Base-by-base conservation (phyloP, 169 alveolate genomes). In the Toxoplasma gondii region DNA sequence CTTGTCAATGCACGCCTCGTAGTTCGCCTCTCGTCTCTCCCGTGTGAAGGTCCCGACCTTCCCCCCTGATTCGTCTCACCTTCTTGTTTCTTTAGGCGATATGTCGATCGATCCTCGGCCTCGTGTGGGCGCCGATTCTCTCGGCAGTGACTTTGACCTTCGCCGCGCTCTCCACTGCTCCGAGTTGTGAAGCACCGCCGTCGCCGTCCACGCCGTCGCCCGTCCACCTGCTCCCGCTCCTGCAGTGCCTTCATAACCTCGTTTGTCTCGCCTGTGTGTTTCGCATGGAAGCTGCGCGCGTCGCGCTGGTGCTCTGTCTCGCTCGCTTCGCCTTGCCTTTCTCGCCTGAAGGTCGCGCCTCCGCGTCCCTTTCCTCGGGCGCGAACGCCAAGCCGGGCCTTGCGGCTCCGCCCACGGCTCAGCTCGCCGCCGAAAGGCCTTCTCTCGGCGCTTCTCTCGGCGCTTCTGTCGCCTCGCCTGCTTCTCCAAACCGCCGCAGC, bases 321-420 rank as follows among this genome's bases (percentile, higher is more conserved):
- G 64, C 24, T 22, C 90, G 90, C 41, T 38, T 43, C 41, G 90
- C 90, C 36, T 31, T 82, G 27, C 90, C 90, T 36, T 38, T 82
- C 64, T 38, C 90, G n/a, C 39, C 90, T 22, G 69, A 82, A 38
- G 54, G 90, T 34, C 90, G 90, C 41, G 90, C 67, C 64, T 82
- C 90, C 5, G 38, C 90, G 5, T 38, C 64, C 5, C 38, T 67
- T 82, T 82, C 90, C 41, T 82, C 90, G 34, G 1, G 43, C 41
- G 17, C 67, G 90, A 7, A 9, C 67, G 19, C 90, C 43, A 16
- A 16, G 74, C 31, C 34, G 74, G 34, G 74, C 22, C 29, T 27
- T 16, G 4, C 34, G 31, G 9, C 74, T 16, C 29, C 27, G 27
- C 67, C 27, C 27, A 12, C n/a, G 5, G 34, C n/a, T 4, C 74